Base-by-base conservation (phyloP, 495 filamentous ascomycete genomes). In the Aspergillus sclerotioniger region DNA sequence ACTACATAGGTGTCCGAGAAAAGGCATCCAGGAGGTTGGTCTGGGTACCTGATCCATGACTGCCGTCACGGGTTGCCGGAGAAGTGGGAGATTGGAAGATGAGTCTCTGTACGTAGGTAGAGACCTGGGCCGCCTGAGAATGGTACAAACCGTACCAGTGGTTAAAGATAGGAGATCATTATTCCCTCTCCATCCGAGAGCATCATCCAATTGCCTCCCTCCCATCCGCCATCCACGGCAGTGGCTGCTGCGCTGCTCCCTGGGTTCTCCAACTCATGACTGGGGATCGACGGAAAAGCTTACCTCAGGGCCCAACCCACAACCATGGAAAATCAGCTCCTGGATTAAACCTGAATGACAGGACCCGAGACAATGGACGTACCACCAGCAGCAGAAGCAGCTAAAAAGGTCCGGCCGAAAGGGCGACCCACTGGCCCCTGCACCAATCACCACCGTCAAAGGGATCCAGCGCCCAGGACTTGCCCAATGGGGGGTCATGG, bases 341-440 rank as follows among this genome's bases (percentile, higher is more conserved):
- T 58, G 51, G 55, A 46, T 58, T n/a, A 33, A 59, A 17, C 20
- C 37, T 54, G 52, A 54, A 59, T 66, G 64, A 66, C 64, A 66
- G 63, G 60, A 66, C 64, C 64, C 64, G 58, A 63, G 64, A 62
- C 64, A 63, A 61, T 63, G 64, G 64, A 53, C 49, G 63, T 66
- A 48, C 60, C 60, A 62, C 56, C 56, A 55, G 53, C 37, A 41
- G 53, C 37, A 41, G 58, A 53, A 60, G 53, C 46, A 61, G 28
- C 62, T 56, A 57, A 65, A 61, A 58, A 43, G 32, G 56, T 51
- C 54, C 54, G 50, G 33, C 44, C 47, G 54, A 57, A 29, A 21
- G 8, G 45, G 46, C 15, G 6, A 45, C 15, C 54, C 43, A 54
- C 59, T 31, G 41, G 29, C 45, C 41, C 51, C 32, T 46, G n/a